phyloP scores from a whole-genome alignment of 306 rosid genomes.

The Pyrus pyrifolia region DNA sequence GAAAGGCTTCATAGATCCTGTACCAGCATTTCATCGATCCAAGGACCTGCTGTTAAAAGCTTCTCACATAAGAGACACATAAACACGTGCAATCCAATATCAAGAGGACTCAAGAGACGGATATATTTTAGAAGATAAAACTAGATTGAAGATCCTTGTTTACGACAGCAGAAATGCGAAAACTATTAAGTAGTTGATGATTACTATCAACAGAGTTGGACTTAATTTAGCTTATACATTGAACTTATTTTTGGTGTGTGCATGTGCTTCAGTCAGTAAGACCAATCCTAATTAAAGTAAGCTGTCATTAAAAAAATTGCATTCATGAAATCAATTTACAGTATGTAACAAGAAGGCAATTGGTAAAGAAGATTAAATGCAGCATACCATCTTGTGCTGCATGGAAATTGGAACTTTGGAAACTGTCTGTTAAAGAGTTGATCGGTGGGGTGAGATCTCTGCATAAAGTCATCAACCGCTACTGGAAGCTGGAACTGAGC shows the following conservation, averaged over 20 bases:
- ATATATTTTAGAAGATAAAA: not conserved
- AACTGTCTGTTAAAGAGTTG: slow-evolving; percentile 58
- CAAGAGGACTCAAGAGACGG: slow-evolving; percentile 16
- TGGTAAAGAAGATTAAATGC: slow-evolving; percentile 8
- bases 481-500: slow-evolving; percentile 89
- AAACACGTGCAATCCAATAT: slow-evolving; percentile 23
- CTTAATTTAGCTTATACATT: not conserved
- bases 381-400: slow-evolving; percentile 74
- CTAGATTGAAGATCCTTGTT: not conserved
- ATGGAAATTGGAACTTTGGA: slow-evolving; percentile 72
- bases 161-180: not conserved
- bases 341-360: not conserved
- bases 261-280: not conserved
- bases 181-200: not conserved
- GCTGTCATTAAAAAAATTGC: not conserved
- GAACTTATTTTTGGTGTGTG: not conserved
- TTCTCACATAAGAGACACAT: slow-evolving; percentile 59
- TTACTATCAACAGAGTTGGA: not conserved
- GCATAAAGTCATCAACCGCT: slow-evolving; percentile 97
- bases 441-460: slow-evolving; percentile 70
- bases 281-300: not conserved
- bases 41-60: slow-evolving; percentile 93
- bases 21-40: slow-evolving; percentile 99
- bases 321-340: not conserved
- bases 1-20: slow-evolving; percentile 83